These are phyloP conservation scores for Candida tallmaniae DNA, from an alignment of 805 yeast species.

Conservation along the genomic window DNA sequence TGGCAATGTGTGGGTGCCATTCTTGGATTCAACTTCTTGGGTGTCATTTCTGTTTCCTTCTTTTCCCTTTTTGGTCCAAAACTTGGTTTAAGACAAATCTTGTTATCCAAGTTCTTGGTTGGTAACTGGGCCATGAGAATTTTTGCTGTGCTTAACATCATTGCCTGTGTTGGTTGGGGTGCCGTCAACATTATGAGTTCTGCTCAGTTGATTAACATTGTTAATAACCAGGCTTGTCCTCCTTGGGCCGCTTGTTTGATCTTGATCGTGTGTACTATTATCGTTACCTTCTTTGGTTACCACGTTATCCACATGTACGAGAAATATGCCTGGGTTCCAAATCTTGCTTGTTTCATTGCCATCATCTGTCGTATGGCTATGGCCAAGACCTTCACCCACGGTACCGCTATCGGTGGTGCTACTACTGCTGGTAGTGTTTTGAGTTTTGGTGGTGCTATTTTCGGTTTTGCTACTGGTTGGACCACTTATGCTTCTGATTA, in stretches of 20 bases:
- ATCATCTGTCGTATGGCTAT: conserved; percentile 73
- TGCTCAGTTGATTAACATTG: conserved; percentile 76
- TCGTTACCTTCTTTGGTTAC: conserved; percentile 82
- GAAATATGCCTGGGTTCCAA: conserved; percentile 87
- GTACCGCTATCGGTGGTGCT: conserved; percentile 43
- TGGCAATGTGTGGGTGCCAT: conserved; percentile 66
- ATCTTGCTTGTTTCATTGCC: conserved; percentile 64
- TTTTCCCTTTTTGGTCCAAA: conserved; percentile 80
- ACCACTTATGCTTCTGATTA: conserved; percentile 89
- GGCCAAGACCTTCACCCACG: conserved; percentile 55
- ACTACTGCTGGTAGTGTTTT: conserved; percentile 72
- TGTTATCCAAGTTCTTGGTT: conserved; percentile 68
- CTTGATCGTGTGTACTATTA: conserved; percentile 59
- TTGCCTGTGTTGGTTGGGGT: conserved; percentile 95
- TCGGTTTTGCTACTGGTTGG: conserved; percentile 94
- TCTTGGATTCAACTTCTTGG: conserved; percentile 69
- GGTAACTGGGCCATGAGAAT: conserved; percentile 76
- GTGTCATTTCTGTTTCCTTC: conserved; percentile 75
- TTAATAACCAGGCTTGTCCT: conserved; percentile 65
- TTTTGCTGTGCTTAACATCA: conserved; percentile 68
- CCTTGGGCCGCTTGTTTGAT: conserved; percentile 90
- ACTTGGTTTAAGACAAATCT: conserved; percentile 85
- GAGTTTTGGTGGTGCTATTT: conserved; percentile 77
- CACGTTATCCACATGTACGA: conserved; percentile 76
- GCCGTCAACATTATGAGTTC: conserved; percentile 88